Conservation (phyloP, 352 stramenopile genomes). For the Pythium aristosporum region DNA sequence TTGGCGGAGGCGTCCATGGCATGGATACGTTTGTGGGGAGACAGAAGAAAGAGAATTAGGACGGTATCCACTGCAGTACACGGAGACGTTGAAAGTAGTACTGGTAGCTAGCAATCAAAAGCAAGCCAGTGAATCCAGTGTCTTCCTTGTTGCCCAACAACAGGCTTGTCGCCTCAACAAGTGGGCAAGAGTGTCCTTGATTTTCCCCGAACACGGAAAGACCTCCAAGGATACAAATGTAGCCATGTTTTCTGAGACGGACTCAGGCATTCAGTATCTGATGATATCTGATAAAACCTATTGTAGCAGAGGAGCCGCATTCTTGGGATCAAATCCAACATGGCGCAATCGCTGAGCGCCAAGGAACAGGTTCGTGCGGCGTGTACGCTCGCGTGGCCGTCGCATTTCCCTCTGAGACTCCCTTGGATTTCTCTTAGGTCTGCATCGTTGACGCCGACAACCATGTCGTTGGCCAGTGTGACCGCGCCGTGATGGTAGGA, state of each 20-base stretch:
- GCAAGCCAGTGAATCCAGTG: too few relatives aligned
- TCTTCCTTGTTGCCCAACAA: neutral
- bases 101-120: too few relatives aligned
- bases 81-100: neutral
- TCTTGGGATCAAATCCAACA: neutral
- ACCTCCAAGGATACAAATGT: neutral
- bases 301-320: too few relatives aligned
- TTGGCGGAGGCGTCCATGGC: slow-evolving; percentile 61
- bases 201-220: too few relatives aligned
- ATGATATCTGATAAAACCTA: slow-evolving; percentile 16
- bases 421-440: slow-evolving; percentile 35
- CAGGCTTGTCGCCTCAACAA: neutral
- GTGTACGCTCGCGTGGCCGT: neutral
- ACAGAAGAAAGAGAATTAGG: slow-evolving; percentile 11
- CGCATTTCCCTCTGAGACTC: neutral
- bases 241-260: neutral
- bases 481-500: slow-evolving; percentile 77
- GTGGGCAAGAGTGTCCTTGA: too few relatives aligned
- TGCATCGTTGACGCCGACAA: slow-evolving; percentile 83
- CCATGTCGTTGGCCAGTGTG: slow-evolving; percentile 79
- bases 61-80: neutral
- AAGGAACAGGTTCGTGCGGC: slow-evolving; percentile 47
- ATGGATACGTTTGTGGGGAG: slow-evolving; percentile 76
- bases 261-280: neutral
- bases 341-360: slow-evolving; percentile 43